These are phyloP conservation scores for Lobosporangium transversale DNA, from an alignment of 192 early-diverging fungal genomes.

Conservation along the genomic window DNA sequence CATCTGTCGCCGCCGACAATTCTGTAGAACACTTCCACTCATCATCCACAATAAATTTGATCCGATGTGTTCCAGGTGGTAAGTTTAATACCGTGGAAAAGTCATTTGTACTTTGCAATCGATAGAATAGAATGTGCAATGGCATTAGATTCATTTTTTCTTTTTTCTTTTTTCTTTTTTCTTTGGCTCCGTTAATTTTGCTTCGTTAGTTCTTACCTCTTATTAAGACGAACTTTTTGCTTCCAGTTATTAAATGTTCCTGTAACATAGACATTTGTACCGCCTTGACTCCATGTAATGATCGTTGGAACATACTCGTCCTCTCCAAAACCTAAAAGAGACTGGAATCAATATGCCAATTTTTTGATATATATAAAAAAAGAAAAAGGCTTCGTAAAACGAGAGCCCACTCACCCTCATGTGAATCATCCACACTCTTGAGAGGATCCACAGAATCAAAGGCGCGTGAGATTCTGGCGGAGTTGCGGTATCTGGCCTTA, in stretches of 20 bases:
- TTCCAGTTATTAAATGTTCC: conserved; percentile 99
- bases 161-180: too few relatives aligned
- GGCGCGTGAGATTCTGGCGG: conserved; percentile 40
- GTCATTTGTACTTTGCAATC: conserved; percentile 66
- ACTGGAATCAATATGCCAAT: too few relatives aligned
- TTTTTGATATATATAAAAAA: too few relatives aligned
- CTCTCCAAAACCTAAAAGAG: not conserved
- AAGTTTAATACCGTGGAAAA: conserved; percentile 87
- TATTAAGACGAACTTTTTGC: conserved; percentile 85
- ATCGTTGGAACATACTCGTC: conserved; percentile 82
- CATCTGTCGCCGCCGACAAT: conserved; percentile 89
- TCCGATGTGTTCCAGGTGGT: conserved; percentile 92
- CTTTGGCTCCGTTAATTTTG: too few relatives aligned
- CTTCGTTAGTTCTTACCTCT: conserved; percentile 64
- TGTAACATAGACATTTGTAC: conserved; percentile 88
- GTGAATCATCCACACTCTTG: conserved; percentile 26
- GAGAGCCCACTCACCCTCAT: conserved; percentile 35
- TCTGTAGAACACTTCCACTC: conserved; percentile 97
- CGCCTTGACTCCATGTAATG: conserved; percentile 87
- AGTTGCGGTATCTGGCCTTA: conserved; percentile 50
- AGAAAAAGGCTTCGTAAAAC: too few relatives aligned
- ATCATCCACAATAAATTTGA: conserved; percentile 99
- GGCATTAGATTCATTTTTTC: too few relatives aligned
- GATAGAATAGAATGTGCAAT: not conserved
- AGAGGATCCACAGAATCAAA: conserved; percentile 44